These are phyloP conservation scores for Aureobasidium leucospermi DNA, from an alignment of 2,329 filamentous ascomycete species.

Conservation along the genomic window DNA sequence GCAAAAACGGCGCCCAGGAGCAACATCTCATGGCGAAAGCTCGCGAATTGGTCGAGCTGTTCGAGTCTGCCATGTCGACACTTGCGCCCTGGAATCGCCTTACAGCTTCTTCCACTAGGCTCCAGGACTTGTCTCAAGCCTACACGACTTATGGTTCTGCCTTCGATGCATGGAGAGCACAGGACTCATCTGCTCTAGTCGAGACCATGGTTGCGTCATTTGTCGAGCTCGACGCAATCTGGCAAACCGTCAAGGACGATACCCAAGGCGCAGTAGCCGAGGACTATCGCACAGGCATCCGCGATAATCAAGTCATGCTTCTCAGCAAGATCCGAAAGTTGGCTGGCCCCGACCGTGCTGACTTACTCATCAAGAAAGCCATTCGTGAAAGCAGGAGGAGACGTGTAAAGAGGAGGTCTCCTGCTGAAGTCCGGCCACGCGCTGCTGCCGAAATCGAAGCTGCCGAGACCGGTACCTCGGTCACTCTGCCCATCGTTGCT, in stretches of 20 bases:
- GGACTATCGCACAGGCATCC: conserved; percentile 72
- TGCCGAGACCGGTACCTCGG: conserved; percentile 14
- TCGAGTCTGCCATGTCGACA: conserved; percentile 64
- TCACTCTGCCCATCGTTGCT: conserved; percentile 19
- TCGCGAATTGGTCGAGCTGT: conserved; percentile 67
- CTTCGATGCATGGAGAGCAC: conserved; percentile 77
- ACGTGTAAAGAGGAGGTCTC: conserved; percentile 56
- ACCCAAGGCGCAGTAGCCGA: conserved; percentile 65
- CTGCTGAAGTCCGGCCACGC: conserved; percentile 64
- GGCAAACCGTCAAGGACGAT: conserved; percentile 73
- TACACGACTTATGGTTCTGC: conserved; percentile 71
- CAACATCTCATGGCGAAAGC: conserved; percentile 71
- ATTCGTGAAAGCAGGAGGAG: conserved; percentile 64
- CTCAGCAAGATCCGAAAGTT: conserved; percentile 74
- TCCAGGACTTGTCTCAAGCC: conserved; percentile 57
- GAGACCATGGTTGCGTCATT: conserved; percentile 84
- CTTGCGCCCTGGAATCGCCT: conserved; percentile 60
- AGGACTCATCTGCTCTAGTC: conserved; percentile 68
- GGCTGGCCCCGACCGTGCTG: conserved; percentile 63
- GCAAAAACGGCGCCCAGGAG: conserved; percentile 61
- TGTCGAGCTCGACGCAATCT: conserved; percentile 75
- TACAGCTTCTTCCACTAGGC: conserved; percentile 55
- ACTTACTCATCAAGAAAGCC: conserved; percentile 65
- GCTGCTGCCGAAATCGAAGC: conserved; percentile 38
- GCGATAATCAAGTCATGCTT: conserved; percentile 72